A percentile compares a stretch with the other conserved stretches of the same genome.
Evolutionary conservation across 352 stramenopile species (phyloP).

Genomic region (Phytophthora pseudosyringae): DNA sequence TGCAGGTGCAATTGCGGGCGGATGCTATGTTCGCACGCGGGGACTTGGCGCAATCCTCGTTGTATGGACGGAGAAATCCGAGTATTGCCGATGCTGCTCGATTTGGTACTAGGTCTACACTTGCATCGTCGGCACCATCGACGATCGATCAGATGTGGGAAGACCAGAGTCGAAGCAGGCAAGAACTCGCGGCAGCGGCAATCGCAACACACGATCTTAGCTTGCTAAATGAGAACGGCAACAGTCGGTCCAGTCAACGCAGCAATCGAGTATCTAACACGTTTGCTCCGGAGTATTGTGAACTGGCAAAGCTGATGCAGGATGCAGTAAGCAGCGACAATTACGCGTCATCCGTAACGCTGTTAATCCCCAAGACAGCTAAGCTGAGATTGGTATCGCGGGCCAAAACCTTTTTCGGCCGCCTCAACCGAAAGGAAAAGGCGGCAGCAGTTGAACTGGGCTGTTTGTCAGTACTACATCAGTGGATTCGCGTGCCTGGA

Average conservation of each 20-base stretch:
- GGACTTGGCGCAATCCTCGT: constrained; percentile 50
- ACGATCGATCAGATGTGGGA: constrained; percentile 67
- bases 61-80: constrained; percentile 41
- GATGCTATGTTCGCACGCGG: constrained; percentile 79
- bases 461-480: constrained; percentile 59
- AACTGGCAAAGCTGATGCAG: constrained; percentile 70
- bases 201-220: constrained; percentile 24
- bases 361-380: constrained; percentile 80
- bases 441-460: constrained; percentile 62
- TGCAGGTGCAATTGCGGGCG: constrained; percentile 70
- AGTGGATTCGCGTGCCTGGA: constrained; percentile 56
- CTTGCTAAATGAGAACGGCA: constrained; percentile 12
- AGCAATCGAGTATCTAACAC: constrained; percentile 42
- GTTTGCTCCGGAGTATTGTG: constrained; percentile 63
- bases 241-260: constrained; percentile 16
- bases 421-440: constrained; percentile 63
- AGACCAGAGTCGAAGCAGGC: constrained; percentile 58
- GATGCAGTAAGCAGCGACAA: constrained; percentile 74
- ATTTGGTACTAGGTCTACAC: constrained; percentile 40
- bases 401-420: constrained; percentile 76
- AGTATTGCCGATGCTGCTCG: constrained; percentile 5
- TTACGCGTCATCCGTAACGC: constrained; percentile 76
- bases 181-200: constrained; percentile 43
- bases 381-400: constrained; percentile 72
- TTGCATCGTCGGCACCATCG: constrained; percentile 10